A percentile compares a stretch with the other conserved stretches of the same genome.
Conservation (phyloP, 495 filamentous ascomycete genomes). For the Aspergillus cavernicola region DNA sequence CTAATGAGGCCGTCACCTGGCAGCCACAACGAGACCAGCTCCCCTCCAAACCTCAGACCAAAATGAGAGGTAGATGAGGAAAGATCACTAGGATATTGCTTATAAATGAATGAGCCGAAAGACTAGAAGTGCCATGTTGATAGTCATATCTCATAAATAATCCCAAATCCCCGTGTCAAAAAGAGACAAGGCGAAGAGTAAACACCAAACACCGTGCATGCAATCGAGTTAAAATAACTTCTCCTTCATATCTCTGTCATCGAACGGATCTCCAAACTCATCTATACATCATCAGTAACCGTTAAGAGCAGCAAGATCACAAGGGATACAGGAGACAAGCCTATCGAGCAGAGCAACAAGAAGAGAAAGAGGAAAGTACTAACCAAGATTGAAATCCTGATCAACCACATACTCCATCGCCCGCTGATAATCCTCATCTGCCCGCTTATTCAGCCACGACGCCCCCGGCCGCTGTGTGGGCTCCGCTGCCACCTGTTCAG, state of each 20-base stretch:
- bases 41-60: not conserved
- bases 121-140: not conserved
- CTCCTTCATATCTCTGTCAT: constrained; percentile 58
- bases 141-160: constrained; percentile 33
- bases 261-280: constrained; percentile 55
- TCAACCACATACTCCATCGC: constrained; percentile 47
- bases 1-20: not conserved
- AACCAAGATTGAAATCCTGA: constrained; percentile 45
- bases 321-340: too few species aligned
- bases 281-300: constrained; percentile 25
- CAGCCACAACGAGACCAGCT: not conserved
- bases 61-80: not conserved
- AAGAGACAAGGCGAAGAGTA: not conserved
- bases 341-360: too few species aligned
- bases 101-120: not conserved
- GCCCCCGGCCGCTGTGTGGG: constrained; percentile 33
- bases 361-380: not conserved
- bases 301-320: too few species aligned
- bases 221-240: constrained; percentile 43
- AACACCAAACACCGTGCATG: constrained; percentile 9
- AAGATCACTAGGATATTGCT: not conserved
- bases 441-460: constrained; percentile 57
- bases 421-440: constrained; percentile 57
- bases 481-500: not conserved
- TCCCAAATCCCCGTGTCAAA: constrained; percentile 3